Evolutionary conservation across 441 rosid species (phyloP), one percentile per base, ranked within the genome.

Genomic region (Arabidopsis hybrid): DNA sequence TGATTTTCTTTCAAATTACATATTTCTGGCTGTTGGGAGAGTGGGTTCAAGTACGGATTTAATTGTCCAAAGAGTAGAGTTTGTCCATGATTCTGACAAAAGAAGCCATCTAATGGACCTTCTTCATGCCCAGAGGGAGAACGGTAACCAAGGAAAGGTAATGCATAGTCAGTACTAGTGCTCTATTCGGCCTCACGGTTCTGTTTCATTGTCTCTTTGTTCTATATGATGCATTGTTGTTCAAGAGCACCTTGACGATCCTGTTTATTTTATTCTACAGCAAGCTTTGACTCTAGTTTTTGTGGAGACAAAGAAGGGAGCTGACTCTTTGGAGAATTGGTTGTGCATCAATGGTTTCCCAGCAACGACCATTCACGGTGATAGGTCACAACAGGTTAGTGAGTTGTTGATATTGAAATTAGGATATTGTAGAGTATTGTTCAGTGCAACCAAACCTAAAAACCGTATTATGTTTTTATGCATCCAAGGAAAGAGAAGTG

Each of bases 21-120:
- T 92, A 31, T 95, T 92, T 80, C 80, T 95, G 90, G 89, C 99
- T 66, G 98, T 92, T 81, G 98, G 97, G 52, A 77, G 95, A 75
- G 98, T 95, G 72, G 98, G 99, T 70, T 95, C 99, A n/a, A 92
- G 98, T 79, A 92, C 97, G 51, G 97, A 91, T 86, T 81, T 95
- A 83, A 92, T 95, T 52, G 86, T 85, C 58, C 97, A 95, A 86
- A 89, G 98, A 81, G 96, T 91, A 73, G 96, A 91, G 79, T 83
- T 79, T 80, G 97, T 92, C 67, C 88, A 76, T 1, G 99, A 95
- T 70, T 76, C 85, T 73, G 89, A 87, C 74, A 85, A 87, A 79
- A 84, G 91, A 77, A 87, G 91, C 85, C 84, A 84, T 77, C 85
- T 85, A 35, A 87, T 87, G 91, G 91, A 87, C 78, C 89, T 87